These are phyloP conservation scores for Holtermannia corniformis DNA, from an alignment of 768 basidiomycete species.

Conservation along the genomic window DNA sequence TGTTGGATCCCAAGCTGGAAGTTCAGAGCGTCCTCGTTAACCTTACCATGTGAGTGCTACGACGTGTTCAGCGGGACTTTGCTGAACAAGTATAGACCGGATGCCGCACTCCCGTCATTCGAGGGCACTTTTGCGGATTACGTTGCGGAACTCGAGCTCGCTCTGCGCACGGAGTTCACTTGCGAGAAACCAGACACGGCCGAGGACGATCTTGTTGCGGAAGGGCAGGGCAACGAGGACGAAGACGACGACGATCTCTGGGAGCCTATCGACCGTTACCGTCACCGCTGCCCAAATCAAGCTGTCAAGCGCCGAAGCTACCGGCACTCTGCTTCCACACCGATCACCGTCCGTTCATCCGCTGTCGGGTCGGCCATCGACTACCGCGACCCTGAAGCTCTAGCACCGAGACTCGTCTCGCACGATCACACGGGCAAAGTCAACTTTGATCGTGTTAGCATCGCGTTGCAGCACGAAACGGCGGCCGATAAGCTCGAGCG, in stretches of 20 bases:
- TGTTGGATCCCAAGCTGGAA: not conserved
- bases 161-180: conserved; percentile 7
- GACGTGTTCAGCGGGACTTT: not conserved
- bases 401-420: not conserved
- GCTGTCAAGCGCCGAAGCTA: not conserved
- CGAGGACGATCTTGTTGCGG: not conserved
- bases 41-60: not conserved
- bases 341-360: not conserved
- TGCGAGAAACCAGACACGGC: not conserved
- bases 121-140: conserved; percentile 8
- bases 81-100: not conserved
- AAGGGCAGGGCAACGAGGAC: not conserved
- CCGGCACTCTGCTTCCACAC: not conserved
- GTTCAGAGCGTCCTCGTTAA: conserved; percentile 5
- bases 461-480: not conserved
- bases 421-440: not conserved
- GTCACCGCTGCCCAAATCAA: not conserved
- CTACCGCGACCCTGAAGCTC: not conserved
- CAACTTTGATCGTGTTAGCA: not conserved
- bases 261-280: not conserved
- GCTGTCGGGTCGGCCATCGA: not conserved
- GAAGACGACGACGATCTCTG: not conserved
- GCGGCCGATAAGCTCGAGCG: not conserved
- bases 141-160: conserved; percentile 1
- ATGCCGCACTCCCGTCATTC: conserved; percentile 7